phyloP scores from a whole-genome alignment of 345 rosid species.

The Rhodamnia argentea region DNA sequence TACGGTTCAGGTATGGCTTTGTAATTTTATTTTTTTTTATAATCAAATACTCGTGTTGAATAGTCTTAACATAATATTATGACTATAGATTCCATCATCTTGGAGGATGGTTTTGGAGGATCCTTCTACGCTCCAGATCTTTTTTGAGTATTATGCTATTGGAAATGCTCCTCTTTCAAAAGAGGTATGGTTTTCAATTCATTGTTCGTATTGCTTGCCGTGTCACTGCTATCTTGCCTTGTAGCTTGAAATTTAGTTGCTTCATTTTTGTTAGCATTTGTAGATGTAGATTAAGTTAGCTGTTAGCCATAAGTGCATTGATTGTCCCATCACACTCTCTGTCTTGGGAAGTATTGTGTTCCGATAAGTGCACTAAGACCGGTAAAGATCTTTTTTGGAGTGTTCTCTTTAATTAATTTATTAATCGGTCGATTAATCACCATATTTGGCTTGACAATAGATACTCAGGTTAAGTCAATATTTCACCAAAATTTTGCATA shows the following conservation, averaged over 20 bases:
- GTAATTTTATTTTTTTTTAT: not conserved
- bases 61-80: not conserved
- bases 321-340: not conserved
- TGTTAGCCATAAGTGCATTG: not conserved
- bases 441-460: not conserved
- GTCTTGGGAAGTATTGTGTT: not conserved
- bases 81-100: constrained; percentile 68
- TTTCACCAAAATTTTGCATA: not conserved
- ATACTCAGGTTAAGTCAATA: not conserved
- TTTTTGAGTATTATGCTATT: constrained; percentile 88
- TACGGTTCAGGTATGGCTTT: constrained; percentile 73
- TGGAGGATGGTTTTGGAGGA: constrained; percentile 94
- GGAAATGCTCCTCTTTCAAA: constrained; percentile 78
- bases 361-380: not conserved
- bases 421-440: not conserved
- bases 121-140: constrained; percentile 82
- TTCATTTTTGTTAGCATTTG: not conserved
- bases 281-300: not conserved
- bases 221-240: not conserved
- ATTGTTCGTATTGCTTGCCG: not conserved
- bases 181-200: constrained; percentile 46
- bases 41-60: not conserved
- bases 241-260: not conserved
- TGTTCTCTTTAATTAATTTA: not conserved
- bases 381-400: not conserved